A percentile compares a stretch with the other conserved stretches of the same genome.
phyloP scores from a whole-genome alignment of 2,329 filamentous ascomycete species.

The Fusarium protoensiforme region DNA sequence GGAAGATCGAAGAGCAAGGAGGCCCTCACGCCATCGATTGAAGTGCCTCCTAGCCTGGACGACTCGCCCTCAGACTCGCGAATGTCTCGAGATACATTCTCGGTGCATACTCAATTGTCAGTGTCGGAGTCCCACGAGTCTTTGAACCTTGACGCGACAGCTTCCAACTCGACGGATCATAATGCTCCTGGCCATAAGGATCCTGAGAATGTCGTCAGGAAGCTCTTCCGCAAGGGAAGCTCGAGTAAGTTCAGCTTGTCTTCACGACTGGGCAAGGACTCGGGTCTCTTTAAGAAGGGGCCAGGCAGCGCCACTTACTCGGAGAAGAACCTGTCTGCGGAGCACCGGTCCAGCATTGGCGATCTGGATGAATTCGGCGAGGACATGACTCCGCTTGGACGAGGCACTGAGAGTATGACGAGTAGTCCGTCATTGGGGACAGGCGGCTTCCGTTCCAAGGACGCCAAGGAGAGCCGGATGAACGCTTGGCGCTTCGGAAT shows the following conservation, averaged over 20 bases:
- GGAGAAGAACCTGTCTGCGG: constrained; percentile 65
- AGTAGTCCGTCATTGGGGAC: constrained; percentile 68
- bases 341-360: constrained; percentile 67
- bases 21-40: constrained; percentile 51
- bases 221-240: constrained; percentile 73
- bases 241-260: constrained; percentile 74
- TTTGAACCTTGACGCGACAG: constrained; percentile 63
- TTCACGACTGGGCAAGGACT: constrained; percentile 65
- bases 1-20: constrained; percentile 53
- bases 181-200: constrained; percentile 58
- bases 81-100: constrained; percentile 66
- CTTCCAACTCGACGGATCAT: constrained; percentile 68
- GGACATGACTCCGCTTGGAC: constrained; percentile 55
- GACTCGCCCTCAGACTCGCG: constrained; percentile 65
- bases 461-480: constrained; percentile 59
- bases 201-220: constrained; percentile 67
- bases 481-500: constrained; percentile 67
- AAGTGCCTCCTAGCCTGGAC: constrained; percentile 50
- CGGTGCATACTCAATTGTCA: constrained; percentile 68
- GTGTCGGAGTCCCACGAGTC: constrained; percentile 71
- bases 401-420: constrained; percentile 66
- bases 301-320: constrained; percentile 67
- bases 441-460: constrained; percentile 56
- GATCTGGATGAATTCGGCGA: constrained; percentile 65
- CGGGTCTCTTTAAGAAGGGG: constrained; percentile 68